Evolutionary conservation across 192 early-diverging fungal genomes (phyloP).

Genomic region (Lobulomyces angularis): DNA sequence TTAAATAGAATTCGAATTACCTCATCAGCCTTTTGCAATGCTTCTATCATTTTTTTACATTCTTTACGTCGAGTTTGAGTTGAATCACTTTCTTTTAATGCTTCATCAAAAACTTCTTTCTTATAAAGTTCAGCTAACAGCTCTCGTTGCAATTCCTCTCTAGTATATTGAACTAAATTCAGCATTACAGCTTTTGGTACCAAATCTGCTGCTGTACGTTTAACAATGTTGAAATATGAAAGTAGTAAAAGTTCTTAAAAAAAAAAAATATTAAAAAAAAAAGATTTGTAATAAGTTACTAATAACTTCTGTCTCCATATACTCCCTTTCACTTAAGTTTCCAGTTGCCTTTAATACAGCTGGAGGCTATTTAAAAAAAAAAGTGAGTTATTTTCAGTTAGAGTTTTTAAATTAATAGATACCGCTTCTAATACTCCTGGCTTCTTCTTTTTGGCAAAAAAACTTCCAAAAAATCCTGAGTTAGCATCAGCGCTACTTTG

Average conservation of each 20-base stretch:
- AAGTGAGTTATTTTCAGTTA: neutral
- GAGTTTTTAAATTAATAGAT: neutral
- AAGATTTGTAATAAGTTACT: constrained; percentile 43
- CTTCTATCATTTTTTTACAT: constrained; percentile 97
- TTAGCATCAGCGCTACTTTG: too few species aligned
- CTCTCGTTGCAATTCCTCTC: constrained; percentile 91
- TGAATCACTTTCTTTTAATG: constrained; percentile 89
- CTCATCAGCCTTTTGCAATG: constrained; percentile 71
- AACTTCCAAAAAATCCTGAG: constrained; percentile 92
- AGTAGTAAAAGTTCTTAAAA: constrained; percentile 74
- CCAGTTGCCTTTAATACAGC: constrained; percentile 86
- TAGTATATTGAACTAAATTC: constrained; percentile 79
- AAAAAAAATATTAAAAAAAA: constrained; percentile 1
- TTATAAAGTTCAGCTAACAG: constrained; percentile 94
- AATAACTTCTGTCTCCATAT: constrained; percentile 97
- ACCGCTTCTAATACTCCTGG: constrained; percentile 43
- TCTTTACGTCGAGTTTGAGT: constrained; percentile 83
- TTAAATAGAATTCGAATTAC: constrained; percentile 20
- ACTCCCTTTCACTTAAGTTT: constrained; percentile 90
- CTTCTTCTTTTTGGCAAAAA: constrained; percentile 78
- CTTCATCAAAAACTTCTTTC: constrained; percentile 80
- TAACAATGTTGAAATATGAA: constrained; percentile 98
- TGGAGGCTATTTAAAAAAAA: constrained; percentile 50
- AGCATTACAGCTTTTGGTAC: constrained; percentile 99
- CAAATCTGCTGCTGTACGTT: constrained; percentile 91